Base-by-base conservation (phyloP, 306 rosid species). In the cucumber (Cucumis sativus) region DNA sequence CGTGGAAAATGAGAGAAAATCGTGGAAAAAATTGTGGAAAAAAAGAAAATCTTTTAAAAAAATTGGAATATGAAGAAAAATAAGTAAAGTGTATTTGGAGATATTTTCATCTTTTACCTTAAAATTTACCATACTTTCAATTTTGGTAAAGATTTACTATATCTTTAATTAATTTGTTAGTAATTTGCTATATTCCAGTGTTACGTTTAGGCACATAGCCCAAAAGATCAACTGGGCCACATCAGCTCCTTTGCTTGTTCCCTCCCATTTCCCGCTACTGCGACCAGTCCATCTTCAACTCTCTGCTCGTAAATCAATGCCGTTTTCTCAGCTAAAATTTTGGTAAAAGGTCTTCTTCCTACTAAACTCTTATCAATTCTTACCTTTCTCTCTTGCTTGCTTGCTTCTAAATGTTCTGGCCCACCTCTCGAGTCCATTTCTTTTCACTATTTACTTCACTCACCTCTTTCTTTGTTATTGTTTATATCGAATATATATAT, bases 341-440 rank as follows among this genome's bases (percentile, higher is more conserved):
- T 47, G 75, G 14, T 45, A 28, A 68, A 70, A 47, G 75, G 75
- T 70, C 17, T 70, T 69, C 37, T 45, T 69, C 51, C 73, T 66
- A 2, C 73, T 66, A 2, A 39, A 40, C 57, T 69, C 75, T 10
- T 6, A 3, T 0, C 10, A 41, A 43, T n/a, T 45, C 8, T 10
- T 43, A 21, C 1, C 37, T 45, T 40, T 45, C 23, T 64, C 14
- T 61, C 28, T 66, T 55, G 10, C 30, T 66, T 55, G 10, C 30
- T 40, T 35, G 69, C 45, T 63, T 18, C 13, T 21, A 16, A 63
- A 17, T 63, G 43, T 15, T 63, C 69, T 30, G 72, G 16, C 72
- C 72, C 11, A 39, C 4, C 72, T 35, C 28, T 37, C 28, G 28
- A 65, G 51, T 40, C 49, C 49, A 18, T 11, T 66, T 39, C 51